Conservation (phyloP, 140 eudicot species). For the Anethum foeniculum region DNA sequence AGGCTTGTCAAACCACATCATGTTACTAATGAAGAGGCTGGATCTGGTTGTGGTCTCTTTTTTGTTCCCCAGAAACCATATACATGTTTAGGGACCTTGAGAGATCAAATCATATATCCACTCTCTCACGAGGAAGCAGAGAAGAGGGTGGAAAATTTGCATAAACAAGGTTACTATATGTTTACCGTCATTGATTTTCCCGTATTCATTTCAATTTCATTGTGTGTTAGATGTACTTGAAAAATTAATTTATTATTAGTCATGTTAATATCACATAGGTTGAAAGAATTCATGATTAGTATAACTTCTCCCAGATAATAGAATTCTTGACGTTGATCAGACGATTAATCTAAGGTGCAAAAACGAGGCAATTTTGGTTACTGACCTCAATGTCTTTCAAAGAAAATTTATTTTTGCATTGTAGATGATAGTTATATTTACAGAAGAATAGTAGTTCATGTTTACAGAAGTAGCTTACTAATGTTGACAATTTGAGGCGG, state of each 20-base stretch:
- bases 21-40: conserved; percentile 27
- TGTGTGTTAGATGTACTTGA: background rate
- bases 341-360: background rate
- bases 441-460: background rate
- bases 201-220: background rate
- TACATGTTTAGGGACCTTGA: conserved; percentile 89
- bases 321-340: background rate
- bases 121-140: conserved; percentile 81
- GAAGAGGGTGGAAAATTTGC: conserved; percentile 28
- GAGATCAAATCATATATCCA: conserved; percentile 96
- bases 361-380: background rate
- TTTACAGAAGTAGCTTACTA: background rate
- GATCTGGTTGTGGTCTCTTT: conserved; percentile 55
- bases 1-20: conserved; percentile 55
- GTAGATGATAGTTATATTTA: background rate
- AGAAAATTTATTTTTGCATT: background rate
- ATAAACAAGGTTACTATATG: conserved; percentile 29
- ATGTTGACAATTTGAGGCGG: background rate
- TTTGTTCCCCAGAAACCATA: conserved; percentile 88
- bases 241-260: background rate
- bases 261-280: background rate
- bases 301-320: background rate
- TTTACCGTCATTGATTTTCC: background rate
- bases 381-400: background rate
- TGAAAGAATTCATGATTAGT: background rate